Evolutionary conservation across 495 filamentous ascomycete species (phyloP).

Genomic region (Letharia lupina): DNA sequence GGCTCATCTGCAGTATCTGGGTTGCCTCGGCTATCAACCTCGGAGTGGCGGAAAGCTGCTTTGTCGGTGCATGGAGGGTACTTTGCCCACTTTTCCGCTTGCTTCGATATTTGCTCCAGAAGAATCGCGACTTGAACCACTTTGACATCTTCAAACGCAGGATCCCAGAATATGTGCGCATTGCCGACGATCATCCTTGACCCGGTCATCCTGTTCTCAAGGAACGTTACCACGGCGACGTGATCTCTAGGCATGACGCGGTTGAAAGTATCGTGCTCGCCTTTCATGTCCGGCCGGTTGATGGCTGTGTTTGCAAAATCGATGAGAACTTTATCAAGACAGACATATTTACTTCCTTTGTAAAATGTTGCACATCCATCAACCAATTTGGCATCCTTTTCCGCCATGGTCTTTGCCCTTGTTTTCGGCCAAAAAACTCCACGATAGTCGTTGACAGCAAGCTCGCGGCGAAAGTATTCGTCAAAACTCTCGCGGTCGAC

Average conservation of each 20-base stretch:
- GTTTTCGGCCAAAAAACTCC: conserved; percentile 84
- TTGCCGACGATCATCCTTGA: conserved; percentile 86
- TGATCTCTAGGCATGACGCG: conserved; percentile 96
- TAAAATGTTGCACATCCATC: conserved; percentile 97
- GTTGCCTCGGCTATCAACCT: conserved; percentile 43
- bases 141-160: conserved; percentile 83
- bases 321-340: conserved; percentile 86
- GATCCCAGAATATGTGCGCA: conserved; percentile 91
- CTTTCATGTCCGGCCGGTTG: conserved; percentile 88
- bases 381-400: conserved; percentile 74
- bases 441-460: conserved; percentile 81
- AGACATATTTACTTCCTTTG: conserved; percentile 82
- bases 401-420: conserved; percentile 81
- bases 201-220: conserved; percentile 83
- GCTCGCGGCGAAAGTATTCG: conserved; percentile 72
- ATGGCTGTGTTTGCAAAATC: conserved; percentile 89
- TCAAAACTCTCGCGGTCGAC: conserved; percentile 85
- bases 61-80: conserved; percentile 73
- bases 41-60: conserved; percentile 56
- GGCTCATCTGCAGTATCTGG: conserved; percentile 41
- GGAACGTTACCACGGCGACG: conserved; percentile 80
- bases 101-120: conserved; percentile 77
- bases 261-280: conserved; percentile 92
- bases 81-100: conserved; percentile 74
- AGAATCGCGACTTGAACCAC: conserved; percentile 88